Percentiles rank a stretch among this genome's conserved stretches.
Evolutionary conservation across 148 eudicot species (phyloP).

Genomic region (Rhododendron griersonianum): DNA sequence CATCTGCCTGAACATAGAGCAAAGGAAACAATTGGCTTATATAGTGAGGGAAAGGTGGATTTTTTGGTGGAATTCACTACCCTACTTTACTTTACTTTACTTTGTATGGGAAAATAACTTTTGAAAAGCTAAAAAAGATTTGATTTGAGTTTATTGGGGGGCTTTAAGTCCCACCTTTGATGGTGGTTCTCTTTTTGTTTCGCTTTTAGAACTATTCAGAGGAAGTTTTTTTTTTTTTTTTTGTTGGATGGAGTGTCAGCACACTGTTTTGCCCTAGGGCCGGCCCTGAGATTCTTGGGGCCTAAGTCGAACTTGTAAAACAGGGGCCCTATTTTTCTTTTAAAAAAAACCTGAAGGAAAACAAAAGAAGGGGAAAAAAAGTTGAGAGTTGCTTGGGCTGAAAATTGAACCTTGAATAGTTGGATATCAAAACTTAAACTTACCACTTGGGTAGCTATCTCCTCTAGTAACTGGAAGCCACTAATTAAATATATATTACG

Average conservation of each 20-base stretch:
- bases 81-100: not conserved
- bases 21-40: constrained; percentile 7
- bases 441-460: too few species aligned
- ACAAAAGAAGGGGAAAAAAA: too few species aligned
- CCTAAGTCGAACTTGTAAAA: too few species aligned
- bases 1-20: not conserved
- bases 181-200: not conserved
- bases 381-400: too few species aligned
- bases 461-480: too few species aligned
- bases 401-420: too few species aligned
- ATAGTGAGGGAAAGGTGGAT: constrained; percentile 17
- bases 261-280: not conserved
- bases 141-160: not conserved
- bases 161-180: not conserved
- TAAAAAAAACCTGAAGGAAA: too few species aligned
- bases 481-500: too few species aligned
- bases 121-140: constrained; percentile 10
- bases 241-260: not conserved
- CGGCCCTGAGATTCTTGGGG: too few species aligned
- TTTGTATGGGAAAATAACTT: not conserved
- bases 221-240: too few species aligned
- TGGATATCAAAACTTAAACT: too few species aligned
- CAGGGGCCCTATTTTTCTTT: too few species aligned
- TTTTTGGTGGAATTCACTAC: constrained; percentile 6
- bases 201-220: not conserved